Conservation (phyloP, 805 yeast species). For the Kazachstania viticola region DNA sequence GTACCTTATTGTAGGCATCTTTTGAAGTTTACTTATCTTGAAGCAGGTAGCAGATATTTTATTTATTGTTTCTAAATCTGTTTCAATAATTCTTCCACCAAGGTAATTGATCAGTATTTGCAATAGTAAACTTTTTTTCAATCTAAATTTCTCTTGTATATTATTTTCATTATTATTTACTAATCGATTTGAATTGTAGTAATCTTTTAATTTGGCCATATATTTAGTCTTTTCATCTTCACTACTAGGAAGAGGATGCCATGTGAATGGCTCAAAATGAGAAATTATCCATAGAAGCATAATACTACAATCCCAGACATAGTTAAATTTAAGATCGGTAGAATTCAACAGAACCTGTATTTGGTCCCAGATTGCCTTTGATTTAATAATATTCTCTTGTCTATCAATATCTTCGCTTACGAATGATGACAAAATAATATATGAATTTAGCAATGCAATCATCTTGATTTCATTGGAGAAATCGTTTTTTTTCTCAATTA, state of each 20-base stretch:
- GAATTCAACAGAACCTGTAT: constrained; percentile 6
- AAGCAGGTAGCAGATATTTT: constrained; percentile 20
- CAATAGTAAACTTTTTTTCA: constrained; percentile 20
- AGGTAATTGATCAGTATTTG: constrained; percentile 20
- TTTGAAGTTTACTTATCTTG: constrained; percentile 15
- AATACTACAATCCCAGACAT: constrained; percentile 20
- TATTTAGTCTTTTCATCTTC: constrained; percentile 14
- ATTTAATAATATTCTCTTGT: constrained; percentile 6
- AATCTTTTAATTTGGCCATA: constrained; percentile 11
- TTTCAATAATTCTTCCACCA: constrained; percentile 22
- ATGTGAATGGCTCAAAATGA: constrained; percentile 24
- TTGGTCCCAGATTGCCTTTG: constrained; percentile 11
- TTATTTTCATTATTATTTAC: constrained; percentile 1
- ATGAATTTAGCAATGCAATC: constrained; percentile 16
- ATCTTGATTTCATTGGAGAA: constrained; percentile 11
- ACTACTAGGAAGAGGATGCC: constrained; percentile 17
- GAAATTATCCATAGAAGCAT: constrained; percentile 20
- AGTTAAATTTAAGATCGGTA: constrained; percentile 11
- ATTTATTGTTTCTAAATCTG: constrained; percentile 17
- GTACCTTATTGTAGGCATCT: constrained; percentile 14
- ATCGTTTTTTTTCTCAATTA: not conserved
- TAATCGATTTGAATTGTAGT: constrained; percentile 14
- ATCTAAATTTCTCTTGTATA: constrained; percentile 3
- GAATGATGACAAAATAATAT: constrained; percentile 9
- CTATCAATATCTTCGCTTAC: constrained; percentile 6